These are phyloP conservation scores for Mikania micrantha DNA, from an alignment of 129 eudicot species.

Conservation along the genomic window DNA sequence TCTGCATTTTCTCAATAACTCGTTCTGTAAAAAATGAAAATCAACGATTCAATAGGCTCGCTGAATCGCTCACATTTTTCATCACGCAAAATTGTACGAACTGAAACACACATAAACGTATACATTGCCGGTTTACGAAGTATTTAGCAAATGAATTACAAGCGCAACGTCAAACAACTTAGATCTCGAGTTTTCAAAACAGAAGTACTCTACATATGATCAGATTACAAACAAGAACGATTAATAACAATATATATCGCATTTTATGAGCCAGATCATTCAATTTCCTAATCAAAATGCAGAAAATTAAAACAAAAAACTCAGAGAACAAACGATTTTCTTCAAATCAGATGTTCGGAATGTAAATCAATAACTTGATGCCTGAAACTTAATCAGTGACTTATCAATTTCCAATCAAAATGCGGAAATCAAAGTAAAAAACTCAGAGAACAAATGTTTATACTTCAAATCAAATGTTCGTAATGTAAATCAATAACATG, in stretches of 20 bases:
- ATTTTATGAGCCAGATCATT: background rate
- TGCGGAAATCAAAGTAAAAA: too few species aligned
- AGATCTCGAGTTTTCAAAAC: slow-evolving; percentile 16
- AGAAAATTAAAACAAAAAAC: background rate
- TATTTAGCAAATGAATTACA: background rate
- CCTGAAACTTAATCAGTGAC: too few species aligned
- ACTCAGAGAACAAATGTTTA: too few species aligned
- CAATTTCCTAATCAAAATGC: background rate
- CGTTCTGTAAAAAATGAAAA: slow-evolving; percentile 14
- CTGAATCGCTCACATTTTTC: background rate
- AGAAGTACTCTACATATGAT: background rate
- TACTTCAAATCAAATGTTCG: too few species aligned
- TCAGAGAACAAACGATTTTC: background rate
- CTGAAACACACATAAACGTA: slow-evolving; percentile 2
- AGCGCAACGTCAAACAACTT: background rate
- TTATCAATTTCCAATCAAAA: too few species aligned
- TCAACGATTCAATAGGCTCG: background rate
- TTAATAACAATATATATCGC: background rate
- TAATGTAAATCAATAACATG: too few species aligned
- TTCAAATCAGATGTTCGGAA: background rate
- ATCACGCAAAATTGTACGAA: background rate
- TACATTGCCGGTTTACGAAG: background rate
- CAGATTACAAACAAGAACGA: background rate
- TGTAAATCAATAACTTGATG: background rate
- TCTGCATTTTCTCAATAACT: slow-evolving; percentile 44